Conservation (phyloP, 352 stramenopile genomes). For the Pythium phragmiticola region DNA sequence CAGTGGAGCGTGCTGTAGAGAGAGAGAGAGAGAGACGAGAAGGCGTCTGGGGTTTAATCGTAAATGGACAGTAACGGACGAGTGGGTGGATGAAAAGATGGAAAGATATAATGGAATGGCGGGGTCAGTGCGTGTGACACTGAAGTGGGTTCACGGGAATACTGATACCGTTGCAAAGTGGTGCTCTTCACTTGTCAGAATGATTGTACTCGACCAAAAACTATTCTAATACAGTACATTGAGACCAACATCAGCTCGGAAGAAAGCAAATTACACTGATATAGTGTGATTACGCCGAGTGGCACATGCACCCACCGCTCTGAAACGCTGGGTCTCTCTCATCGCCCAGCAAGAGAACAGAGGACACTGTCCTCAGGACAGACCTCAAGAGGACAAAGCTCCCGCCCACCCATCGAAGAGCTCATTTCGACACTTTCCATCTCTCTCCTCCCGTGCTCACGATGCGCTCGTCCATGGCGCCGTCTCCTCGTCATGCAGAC, state of each 20-base stretch:
- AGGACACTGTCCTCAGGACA: no score
- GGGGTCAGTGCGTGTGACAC: background rate
- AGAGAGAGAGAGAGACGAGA: background rate
- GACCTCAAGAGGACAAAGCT: no score
- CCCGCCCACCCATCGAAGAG: background rate
- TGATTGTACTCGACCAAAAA: slow-evolving; percentile 6
- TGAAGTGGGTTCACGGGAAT: background rate
- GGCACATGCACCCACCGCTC: slow-evolving; percentile 10
- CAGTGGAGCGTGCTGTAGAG: slow-evolving; percentile 84
- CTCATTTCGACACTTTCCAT: background rate
- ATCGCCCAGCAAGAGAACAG: background rate
- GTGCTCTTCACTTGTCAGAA: background rate
- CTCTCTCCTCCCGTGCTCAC: background rate
- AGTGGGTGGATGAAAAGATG: background rate
- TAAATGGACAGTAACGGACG: background rate
- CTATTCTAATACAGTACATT: slow-evolving; percentile 5
- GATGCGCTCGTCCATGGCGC: background rate
- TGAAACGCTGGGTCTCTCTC: background rate
- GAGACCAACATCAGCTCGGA: background rate
- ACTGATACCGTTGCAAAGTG: background rate
- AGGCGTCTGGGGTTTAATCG: no score
- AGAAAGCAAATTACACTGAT: slow-evolving; percentile 1
- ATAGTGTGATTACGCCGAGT: background rate
- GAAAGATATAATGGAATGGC: no score
- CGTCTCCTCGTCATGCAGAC: background rate